phyloP scores from a whole-genome alignment of 495 filamentous ascomycete species.

The Aspergillus ostianus region DNA sequence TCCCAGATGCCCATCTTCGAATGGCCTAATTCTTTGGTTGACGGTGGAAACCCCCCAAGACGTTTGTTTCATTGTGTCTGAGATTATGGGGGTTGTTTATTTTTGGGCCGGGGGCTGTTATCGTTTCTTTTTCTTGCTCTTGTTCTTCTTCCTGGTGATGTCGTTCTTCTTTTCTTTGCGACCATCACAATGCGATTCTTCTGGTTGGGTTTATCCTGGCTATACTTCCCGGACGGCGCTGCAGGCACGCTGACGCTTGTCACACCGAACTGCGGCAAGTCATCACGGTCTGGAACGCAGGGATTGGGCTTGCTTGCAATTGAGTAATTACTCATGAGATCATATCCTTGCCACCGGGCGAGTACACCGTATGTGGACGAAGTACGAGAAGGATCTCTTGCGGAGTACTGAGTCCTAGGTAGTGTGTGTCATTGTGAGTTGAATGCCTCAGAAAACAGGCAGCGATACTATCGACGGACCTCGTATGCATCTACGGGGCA shows the following conservation, averaged over 20 bases:
- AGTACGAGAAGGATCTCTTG: background rate
- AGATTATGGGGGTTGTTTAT: background rate
- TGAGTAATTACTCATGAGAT: background rate
- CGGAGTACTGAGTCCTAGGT: no score
- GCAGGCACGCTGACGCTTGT: background rate
- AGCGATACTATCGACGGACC: background rate
- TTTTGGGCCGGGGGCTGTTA: background rate
- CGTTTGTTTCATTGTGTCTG: background rate
- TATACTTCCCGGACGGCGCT: background rate
- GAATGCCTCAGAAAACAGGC: background rate
- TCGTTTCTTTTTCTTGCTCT: constrained; percentile 4
- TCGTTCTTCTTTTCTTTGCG: background rate
- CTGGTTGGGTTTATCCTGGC: background rate
- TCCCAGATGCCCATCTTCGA: background rate
- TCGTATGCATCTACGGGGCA: no score
- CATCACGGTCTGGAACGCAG: background rate
- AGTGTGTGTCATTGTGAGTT: background rate
- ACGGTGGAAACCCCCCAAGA: background rate
- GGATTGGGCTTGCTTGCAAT: no score
- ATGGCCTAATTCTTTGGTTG: background rate
- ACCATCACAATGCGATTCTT: background rate
- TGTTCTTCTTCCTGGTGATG: background rate
- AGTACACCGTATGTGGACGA: no score
- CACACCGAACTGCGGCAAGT: background rate
- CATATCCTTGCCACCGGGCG: no score